Evolutionary conservation across 768 basidiomycete species (phyloP).

Genomic region (Collybia mongolica): DNA sequence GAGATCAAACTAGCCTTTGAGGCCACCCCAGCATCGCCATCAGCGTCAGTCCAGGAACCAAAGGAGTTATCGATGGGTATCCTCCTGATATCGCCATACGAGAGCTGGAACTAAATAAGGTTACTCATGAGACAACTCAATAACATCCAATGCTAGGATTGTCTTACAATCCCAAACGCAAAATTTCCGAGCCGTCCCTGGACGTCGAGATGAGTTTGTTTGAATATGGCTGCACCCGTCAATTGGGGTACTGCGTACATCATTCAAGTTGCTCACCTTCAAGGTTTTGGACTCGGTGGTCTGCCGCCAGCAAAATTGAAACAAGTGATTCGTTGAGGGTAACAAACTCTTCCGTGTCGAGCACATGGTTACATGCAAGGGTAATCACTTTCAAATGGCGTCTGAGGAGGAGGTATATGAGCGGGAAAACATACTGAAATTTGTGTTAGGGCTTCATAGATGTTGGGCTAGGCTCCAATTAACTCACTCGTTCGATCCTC

Average conservation of each 20-base stretch:
- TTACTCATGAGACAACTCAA: neutral
- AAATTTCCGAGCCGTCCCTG: conserved; percentile 31
- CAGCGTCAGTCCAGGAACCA: conserved; percentile 23
- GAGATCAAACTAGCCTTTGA: conserved; percentile 11
- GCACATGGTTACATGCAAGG: conserved; percentile 31
- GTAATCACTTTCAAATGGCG: conserved; percentile 30
- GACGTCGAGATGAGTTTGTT: conserved; percentile 32
- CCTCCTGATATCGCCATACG: conserved; percentile 30
- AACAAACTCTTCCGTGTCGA: conserved; percentile 29
- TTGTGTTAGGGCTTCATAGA: neutral
- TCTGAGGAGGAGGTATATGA: conserved; percentile 32
- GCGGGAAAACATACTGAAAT: conserved; percentile 32
- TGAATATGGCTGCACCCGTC: conserved; percentile 27
- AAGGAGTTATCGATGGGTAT: conserved; percentile 29
- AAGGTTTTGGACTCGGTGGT: conserved; percentile 29
- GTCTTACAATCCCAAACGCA: conserved; percentile 35
- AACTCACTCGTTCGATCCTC: conserved; percentile 32
- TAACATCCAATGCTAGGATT: neutral
- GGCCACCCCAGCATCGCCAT: conserved; percentile 12
- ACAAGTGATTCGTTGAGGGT: conserved; percentile 28
- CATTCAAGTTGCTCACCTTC: conserved; percentile 21
- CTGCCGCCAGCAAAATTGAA: conserved; percentile 26
- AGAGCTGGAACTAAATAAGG: conserved; percentile 25
- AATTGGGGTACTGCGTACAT: neutral
- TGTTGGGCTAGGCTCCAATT: neutral